Base-by-base conservation (phyloP, 2,329 filamentous ascomycete genomes). In the Xylariaceae sp. region DNA sequence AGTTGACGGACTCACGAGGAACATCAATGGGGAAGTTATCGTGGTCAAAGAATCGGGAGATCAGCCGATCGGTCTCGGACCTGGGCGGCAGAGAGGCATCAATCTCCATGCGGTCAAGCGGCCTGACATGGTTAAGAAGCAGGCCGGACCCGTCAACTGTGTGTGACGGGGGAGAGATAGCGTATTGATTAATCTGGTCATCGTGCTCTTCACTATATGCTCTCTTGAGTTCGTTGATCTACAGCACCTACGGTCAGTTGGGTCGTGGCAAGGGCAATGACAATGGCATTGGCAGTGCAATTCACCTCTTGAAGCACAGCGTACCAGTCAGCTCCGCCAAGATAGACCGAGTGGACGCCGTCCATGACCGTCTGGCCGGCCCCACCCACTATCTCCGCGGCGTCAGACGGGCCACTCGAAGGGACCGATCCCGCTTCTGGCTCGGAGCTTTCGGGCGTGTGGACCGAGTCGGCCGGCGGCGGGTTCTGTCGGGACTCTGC, bases 211-310 rank as follows among this genome's bases (percentile, higher is more conserved):
- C 40, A 33, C 16, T 43, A 33, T 43, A 50, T 9, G 39, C 34
- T 5, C 33, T 43, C 30, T 47, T 49, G 18, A 53, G 41, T 22
- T 51, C 42, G 23, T 47, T 51, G 28, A 53, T 47, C 50, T 53
- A n/a, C 24, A 26, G 18, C n/a, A n/a, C 11, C 13, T 24, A 21
- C 4, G n/a, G 17, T 38, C 26, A 35, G 33, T 30, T 26, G 12
- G 17, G 16, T n/a, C n/a, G n/a, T n/a, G n/a, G n/a, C n/a, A n/a
- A n/a, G n/a, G n/a, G n/a, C n/a, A n/a, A n/a, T n/a, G n/a, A n/a
- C n/a, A n/a, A n/a, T n/a, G n/a, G n/a, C n/a, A n/a, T n/a, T n/a
- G n/a, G n/a, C n/a, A n/a, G n/a, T n/a, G n/a, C n/a, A n/a, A n/a
- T n/a, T n/a, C 33, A 47, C 49, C 37, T 53, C 49, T 36, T 48